Conservation (phyloP, 192 early-diverging fungal genomes). For the Umbelopsis ramanniana region DNA sequence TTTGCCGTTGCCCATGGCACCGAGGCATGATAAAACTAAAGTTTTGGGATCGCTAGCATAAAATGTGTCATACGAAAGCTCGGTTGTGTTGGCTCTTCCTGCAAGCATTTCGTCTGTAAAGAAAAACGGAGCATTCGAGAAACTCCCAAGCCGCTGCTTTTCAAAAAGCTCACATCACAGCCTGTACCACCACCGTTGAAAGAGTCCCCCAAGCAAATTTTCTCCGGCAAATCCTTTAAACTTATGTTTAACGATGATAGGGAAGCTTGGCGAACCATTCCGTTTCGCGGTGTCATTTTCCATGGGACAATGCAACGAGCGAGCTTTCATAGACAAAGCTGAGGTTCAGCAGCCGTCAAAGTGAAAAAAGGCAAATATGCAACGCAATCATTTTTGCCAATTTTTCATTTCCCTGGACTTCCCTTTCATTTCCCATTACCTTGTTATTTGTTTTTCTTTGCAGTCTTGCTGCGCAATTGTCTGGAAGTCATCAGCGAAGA, state of each 20-base stretch:
- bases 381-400: no score
- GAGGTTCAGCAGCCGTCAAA: no score
- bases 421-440: no score
- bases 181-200: background rate
- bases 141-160: no score
- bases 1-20: constrained; percentile 56
- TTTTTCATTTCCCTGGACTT: no score
- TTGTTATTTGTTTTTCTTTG: no score
- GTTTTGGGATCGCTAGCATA: constrained; percentile 29
- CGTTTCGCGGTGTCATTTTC: background rate
- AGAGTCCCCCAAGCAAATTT: background rate
- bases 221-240: background rate
- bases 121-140: no score
- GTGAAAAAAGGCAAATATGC: no score
- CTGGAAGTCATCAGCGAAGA: no score
- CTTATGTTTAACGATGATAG: no score
- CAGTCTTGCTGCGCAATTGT: no score
- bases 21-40: constrained; percentile 40
- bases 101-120: background rate
- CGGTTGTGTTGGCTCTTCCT: background rate
- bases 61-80: constrained; percentile 1
- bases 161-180: background rate
- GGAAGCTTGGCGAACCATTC: background rate
- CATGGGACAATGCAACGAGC: background rate
- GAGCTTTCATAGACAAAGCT: no score